Percentiles rank a stretch among this genome's conserved stretches.
Evolutionary conservation across 164 flowering plant species (phyloP).

Genomic region (Sextonia rubra): DNA sequence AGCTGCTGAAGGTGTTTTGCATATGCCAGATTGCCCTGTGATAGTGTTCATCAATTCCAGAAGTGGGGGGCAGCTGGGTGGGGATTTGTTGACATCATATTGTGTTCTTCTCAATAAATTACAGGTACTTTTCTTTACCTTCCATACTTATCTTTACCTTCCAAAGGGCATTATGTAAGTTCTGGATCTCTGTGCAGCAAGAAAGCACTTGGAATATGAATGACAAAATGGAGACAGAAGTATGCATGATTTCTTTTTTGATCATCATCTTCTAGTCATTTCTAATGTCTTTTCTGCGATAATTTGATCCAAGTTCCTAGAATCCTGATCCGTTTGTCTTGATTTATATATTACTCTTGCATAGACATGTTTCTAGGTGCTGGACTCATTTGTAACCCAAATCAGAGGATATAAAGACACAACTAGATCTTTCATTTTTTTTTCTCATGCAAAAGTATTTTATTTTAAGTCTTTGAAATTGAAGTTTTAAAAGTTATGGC

Average conservation of each 20-base stretch:
- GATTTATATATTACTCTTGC: too few relatives aligned
- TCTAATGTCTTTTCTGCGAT: too few relatives aligned
- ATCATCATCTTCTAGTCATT: background rate
- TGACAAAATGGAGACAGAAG: background rate
- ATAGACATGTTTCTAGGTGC: background rate
- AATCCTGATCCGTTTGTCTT: too few relatives aligned
- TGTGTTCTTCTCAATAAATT: conserved; percentile 54
- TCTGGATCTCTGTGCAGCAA: background rate
- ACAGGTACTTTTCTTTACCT: conserved; percentile 41
- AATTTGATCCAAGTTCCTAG: background rate
- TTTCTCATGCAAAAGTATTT: too few relatives aligned
- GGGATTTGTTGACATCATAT: conserved; percentile 55
- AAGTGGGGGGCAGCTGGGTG: conserved; percentile 90
- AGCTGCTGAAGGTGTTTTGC: conserved; percentile 7
- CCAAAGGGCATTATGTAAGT: background rate
- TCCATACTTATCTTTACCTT: background rate
- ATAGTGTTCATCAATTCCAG: conserved; percentile 72
- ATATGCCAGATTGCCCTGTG: conserved; percentile 58
- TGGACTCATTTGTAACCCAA: background rate
- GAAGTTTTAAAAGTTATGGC: background rate
- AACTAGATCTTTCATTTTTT: background rate
- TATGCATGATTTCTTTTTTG: background rate
- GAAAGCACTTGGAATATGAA: background rate
- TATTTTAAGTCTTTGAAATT: too few relatives aligned
- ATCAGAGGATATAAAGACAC: background rate